Evolutionary conservation across 75 land plant genomes (phyloP), one percentile per base, ranked within the genome.

Genomic region (Adiantum capillusveneris): DNA sequence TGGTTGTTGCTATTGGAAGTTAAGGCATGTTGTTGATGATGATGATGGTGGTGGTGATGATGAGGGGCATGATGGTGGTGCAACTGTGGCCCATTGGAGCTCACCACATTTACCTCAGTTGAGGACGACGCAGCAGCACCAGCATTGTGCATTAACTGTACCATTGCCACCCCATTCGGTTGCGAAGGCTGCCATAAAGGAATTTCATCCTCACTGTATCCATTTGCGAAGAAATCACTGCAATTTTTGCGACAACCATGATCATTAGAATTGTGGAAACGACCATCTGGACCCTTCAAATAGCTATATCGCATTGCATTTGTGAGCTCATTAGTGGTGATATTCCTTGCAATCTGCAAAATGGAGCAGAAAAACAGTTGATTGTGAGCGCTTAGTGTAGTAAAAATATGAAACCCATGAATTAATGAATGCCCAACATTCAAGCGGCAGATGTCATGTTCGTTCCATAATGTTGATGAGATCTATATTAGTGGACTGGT

Each of bases 271-370:
- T 92, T 92, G 30, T 71, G 77, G 41, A 92, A 88, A 11, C 58
- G 75, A 22, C 97, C 97, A 37, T 88, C 89, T 16, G 88, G 78
- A 50, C 80, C 89, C 29, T 65, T 86, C 19, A 92, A 76, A 68
- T 92, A 88, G 0, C 65, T 62, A 65, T 92, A 92, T 0, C 95
- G 79, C 41, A 53, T 18, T 28, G 79, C 44, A 68, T 92, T 92
- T 30, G 95, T 78, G 57, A 85, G 36, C 80, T 92, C 97, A 65
- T 92, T 92, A 16, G 97, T 85, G 13, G 97, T 92, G 36, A 92
- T 81, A 56, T 92, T 92, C 18, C 90, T 79, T 26, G 95, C 80
- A 56, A 92, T 81, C 97, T 92, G n/a, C n/a, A n/a, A n/a, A n/a
- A n/a, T n/a, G n/a, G n/a, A n/a, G n/a, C n/a, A n/a, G n/a, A n/a